These are phyloP conservation scores for Sarcocystis neurona DNA, from an alignment of 169 alveolate genomes.

Conservation along the genomic window DNA sequence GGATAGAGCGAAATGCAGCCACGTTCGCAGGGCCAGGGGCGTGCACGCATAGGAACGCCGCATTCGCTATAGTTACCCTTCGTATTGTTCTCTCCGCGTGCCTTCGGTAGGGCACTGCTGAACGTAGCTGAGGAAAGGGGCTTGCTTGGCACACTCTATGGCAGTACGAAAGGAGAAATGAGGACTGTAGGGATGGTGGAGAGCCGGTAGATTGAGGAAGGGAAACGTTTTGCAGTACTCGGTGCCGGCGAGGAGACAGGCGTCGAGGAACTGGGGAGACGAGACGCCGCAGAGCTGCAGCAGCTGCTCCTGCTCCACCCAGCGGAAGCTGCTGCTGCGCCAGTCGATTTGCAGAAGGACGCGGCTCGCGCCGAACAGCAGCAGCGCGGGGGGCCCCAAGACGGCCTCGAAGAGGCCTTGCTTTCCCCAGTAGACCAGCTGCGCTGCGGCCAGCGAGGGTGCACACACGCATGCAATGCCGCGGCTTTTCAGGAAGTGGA, in stretches of 20 bases:
- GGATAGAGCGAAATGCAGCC: not conserved
- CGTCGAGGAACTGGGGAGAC: constrained; percentile 62
- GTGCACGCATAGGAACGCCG: not conserved
- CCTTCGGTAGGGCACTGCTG: constrained; percentile 48
- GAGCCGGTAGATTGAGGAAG: constrained; percentile 55
- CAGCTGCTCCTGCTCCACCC: constrained; percentile 47
- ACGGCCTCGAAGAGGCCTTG: constrained; percentile 50
- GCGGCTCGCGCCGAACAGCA: constrained; percentile 55
- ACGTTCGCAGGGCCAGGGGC: not conserved
- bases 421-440: constrained; percentile 56
- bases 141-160: not conserved
- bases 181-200: constrained; percentile 17
- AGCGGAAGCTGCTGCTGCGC: constrained; percentile 9
- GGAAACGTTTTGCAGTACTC: constrained; percentile 67
- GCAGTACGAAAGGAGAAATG: constrained; percentile 39
- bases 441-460: constrained; percentile 64
- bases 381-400: constrained; percentile 61
- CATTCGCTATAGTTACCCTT: constrained; percentile 13
- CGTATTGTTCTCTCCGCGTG: constrained; percentile 48
- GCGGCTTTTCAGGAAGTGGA: constrained; percentile 51
- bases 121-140: constrained; percentile 46
- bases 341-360: constrained; percentile 56
- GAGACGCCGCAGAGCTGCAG: constrained; percentile 39
- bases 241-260: constrained; percentile 69
- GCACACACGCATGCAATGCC: constrained; percentile 56